Conservation (phyloP, 768 basidiomycete genomes). For the Lanmaoa pseudosensibilis region DNA sequence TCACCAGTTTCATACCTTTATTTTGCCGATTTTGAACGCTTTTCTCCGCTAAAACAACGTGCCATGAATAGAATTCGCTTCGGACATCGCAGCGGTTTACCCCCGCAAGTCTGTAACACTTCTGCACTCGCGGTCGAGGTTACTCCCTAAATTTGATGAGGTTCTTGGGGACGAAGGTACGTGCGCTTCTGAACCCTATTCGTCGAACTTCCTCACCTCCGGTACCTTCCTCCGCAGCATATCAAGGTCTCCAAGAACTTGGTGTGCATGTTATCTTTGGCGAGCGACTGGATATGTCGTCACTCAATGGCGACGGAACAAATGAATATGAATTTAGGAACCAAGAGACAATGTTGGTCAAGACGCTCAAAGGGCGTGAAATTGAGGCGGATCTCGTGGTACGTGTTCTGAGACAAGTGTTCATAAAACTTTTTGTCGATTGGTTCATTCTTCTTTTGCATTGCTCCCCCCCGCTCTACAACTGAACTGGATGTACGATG, state of each 20-base stretch:
- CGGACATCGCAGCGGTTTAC: slow-evolving; percentile 57
- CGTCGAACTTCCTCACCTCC: background rate
- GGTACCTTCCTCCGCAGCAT: background rate
- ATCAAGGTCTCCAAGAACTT: slow-evolving; percentile 40
- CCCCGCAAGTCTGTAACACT: slow-evolving; percentile 56
- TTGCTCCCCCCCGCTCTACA: background rate
- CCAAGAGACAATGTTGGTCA: slow-evolving; percentile 33
- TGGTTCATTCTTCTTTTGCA: background rate
- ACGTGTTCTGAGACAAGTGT: slow-evolving; percentile 11
- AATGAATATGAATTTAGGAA: background rate
- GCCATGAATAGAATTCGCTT: slow-evolving; percentile 51
- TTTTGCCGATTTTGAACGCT: background rate
- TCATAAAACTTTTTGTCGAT: background rate
- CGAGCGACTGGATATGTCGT: slow-evolving; percentile 50
- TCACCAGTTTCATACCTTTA: background rate
- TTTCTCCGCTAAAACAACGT: background rate
- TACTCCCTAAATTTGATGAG: slow-evolving; percentile 54
- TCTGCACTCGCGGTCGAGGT: slow-evolving; percentile 55
- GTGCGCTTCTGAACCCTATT: background rate
- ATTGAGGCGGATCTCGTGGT: slow-evolving; percentile 56
- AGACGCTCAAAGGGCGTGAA: slow-evolving; percentile 49
- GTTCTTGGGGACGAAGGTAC: slow-evolving; percentile 54
- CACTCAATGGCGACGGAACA: slow-evolving; percentile 20
- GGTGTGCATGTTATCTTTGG: slow-evolving; percentile 52
- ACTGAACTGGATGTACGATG: background rate